Conservation (phyloP, 345 rosid genomes). For the Streptanthus diversifolius region DNA sequence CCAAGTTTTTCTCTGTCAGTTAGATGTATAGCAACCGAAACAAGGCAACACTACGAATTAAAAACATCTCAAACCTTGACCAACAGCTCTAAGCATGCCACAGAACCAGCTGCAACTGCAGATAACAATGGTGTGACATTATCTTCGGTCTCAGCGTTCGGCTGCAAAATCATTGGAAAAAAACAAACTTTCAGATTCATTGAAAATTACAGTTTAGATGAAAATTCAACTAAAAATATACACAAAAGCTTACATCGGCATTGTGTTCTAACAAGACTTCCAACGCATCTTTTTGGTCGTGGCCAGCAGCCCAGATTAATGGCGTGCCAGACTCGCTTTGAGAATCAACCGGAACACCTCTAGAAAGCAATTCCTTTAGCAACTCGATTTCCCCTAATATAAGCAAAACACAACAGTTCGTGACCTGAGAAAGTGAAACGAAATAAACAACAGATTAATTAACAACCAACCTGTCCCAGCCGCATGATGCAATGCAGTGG, state of each 20-base stretch:
- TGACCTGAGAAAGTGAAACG: neutral
- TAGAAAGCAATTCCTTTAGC: constrained; percentile 57
- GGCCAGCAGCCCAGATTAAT: constrained; percentile 91
- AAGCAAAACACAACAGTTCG: constrained; percentile 1
- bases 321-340: constrained; percentile 92
- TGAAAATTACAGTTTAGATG: neutral
- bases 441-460: neutral
- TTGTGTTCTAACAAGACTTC: constrained; percentile 69
- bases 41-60: neutral
- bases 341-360: constrained; percentile 66
- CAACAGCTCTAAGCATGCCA: constrained; percentile 64
- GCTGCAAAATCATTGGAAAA: constrained; percentile 48
- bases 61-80: constrained; percentile 57
- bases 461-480: constrained; percentile 65
- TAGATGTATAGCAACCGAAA: neutral
- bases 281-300: constrained; percentile 68
- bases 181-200: neutral
- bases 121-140: constrained; percentile 75
- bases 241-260: constrained; percentile 53
- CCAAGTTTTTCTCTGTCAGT: neutral
- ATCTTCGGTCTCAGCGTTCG: constrained; percentile 87
- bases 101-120: constrained; percentile 88
- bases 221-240: neutral
- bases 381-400: constrained; percentile 62
- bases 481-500: constrained; percentile 85